Evolutionary conservation across 2,329 filamentous ascomycete genomes (phyloP).

Genomic region (Diaporthe citriasiana): DNA sequence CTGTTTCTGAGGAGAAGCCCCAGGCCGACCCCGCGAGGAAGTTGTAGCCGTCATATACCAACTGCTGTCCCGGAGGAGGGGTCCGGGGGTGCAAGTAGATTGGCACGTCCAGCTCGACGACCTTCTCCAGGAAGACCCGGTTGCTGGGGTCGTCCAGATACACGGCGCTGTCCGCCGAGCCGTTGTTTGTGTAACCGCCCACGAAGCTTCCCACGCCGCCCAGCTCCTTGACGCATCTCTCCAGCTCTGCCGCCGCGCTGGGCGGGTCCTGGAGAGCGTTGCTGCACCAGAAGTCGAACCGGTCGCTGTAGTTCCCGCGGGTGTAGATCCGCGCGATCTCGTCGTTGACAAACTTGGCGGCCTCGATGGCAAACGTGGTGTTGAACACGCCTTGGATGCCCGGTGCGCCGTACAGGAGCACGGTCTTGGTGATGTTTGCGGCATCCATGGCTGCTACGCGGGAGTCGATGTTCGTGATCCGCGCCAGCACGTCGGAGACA

Average conservation of each 20-base stretch:
- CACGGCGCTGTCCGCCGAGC: conserved; percentile 13
- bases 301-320: conserved; percentile 40
- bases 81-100: conserved; percentile 37
- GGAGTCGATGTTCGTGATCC: conserved; percentile 36
- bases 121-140: conserved; percentile 25
- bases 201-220: conserved; percentile 43
- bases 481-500: conserved; percentile 31
- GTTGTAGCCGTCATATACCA: conserved; percentile 24
- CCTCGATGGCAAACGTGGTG: conserved; percentile 36
- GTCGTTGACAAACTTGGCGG: conserved; percentile 44
- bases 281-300: conserved; percentile 46
- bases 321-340: conserved; percentile 40
- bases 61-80: conserved; percentile 27
- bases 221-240: conserved; percentile 44
- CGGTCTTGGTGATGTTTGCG: conserved; percentile 40
- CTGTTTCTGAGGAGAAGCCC: conserved; percentile 38
- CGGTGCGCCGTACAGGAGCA: conserved; percentile 40
- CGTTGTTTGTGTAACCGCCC: conserved; percentile 38
- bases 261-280: conserved; percentile 43
- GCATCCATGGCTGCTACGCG: conserved; percentile 43
- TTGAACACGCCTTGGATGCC: conserved; percentile 46
- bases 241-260: conserved; percentile 43
- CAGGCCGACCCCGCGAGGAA: conserved; percentile 22
- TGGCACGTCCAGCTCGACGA: conserved; percentile 35
- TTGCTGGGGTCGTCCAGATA: conserved; percentile 35